Base-by-base conservation (phyloP, 805 yeast genomes). In the Isabelozyma heimii region DNA sequence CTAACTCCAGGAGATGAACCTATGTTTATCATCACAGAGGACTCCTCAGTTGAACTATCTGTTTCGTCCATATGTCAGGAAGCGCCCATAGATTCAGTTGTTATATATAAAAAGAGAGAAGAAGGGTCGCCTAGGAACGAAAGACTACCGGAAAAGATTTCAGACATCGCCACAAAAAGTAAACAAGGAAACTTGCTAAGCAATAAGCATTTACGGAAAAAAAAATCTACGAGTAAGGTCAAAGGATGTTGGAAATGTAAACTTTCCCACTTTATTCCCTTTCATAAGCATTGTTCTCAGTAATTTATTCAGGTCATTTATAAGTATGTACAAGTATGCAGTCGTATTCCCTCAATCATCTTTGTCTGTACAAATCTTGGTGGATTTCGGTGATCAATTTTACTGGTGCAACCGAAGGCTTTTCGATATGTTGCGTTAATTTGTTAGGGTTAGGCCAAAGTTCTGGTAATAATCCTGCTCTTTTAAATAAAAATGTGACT, bases 401-500 rank as follows among this genome's bases (percentile, higher is more conserved):
- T 35, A 57, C 48, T 16, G 60, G 68, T 35, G 54, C 60, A 10
- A 66, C 52, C 12, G 68, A 59, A 14, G 69, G 67, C 47, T 61
- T 71, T 15, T 58, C 52, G 20, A 72, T 58, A 44, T 60, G 61
- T 48, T 69, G 71, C 14, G 69, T 53, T 54, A 69, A 62, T 53
- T 71, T 67, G 46, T 55, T 53, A 40, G 89, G 76, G 59, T 75
- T 62, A 44, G 85, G 85, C 86, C 85, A 82, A 52, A 75, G 75
- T 47, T 75, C 77, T 28, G 81, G 79, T 47, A 82, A 80, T 48
- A 81, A 80, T 51, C 97, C 91, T 42, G 88, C 90, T 66, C 85
- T 89, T 62, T 83, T 84, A 64, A 94, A 80, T 46, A 94, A 71
- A 55, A 82, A 82, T 2, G 83, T 79, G 10, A 92, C 96, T 3